A percentile compares a stretch with the other conserved stretches of the same genome.
Evolutionary conservation across 164 flowering plant genomes (phyloP).

Genomic region (Pachysandra terminalis): DNA sequence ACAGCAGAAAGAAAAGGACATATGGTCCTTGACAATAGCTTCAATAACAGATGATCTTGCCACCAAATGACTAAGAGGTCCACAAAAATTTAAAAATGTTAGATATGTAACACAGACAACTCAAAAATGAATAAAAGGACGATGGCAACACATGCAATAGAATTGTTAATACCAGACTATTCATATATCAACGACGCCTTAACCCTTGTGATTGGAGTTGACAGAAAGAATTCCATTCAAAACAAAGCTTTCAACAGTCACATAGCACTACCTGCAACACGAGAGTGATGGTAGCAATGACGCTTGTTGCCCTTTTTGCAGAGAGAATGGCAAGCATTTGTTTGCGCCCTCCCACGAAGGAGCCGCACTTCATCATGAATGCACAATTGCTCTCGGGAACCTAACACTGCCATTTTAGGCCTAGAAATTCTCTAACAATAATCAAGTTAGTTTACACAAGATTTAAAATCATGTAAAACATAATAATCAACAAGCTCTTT

Average conservation of each 20-base stretch:
- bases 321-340: constrained; percentile 72
- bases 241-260: neutral
- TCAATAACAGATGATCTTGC: too few species aligned
- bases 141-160: too few species aligned
- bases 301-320: constrained; percentile 50
- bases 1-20: too few species aligned
- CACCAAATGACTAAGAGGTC: too few species aligned
- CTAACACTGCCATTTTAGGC: constrained; percentile 92
- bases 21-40: too few species aligned
- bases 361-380: constrained; percentile 74
- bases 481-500: neutral
- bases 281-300: constrained; percentile 47
- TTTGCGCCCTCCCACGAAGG: constrained; percentile 82
- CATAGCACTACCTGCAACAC: constrained; percentile 49
- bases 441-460: constrained; percentile 5
- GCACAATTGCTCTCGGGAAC: constrained; percentile 97
- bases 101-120: too few species aligned
- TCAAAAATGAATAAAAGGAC: too few species aligned
- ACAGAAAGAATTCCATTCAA: neutral
- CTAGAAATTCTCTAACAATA: constrained; percentile 36
- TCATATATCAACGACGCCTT: too few species aligned
- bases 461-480: neutral
- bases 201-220: too few species aligned
- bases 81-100: too few species aligned
- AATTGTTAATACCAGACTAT: neutral